Conservation (phyloP, 1,139 yeast genomes). For the Kodamaea anthophila region DNA sequence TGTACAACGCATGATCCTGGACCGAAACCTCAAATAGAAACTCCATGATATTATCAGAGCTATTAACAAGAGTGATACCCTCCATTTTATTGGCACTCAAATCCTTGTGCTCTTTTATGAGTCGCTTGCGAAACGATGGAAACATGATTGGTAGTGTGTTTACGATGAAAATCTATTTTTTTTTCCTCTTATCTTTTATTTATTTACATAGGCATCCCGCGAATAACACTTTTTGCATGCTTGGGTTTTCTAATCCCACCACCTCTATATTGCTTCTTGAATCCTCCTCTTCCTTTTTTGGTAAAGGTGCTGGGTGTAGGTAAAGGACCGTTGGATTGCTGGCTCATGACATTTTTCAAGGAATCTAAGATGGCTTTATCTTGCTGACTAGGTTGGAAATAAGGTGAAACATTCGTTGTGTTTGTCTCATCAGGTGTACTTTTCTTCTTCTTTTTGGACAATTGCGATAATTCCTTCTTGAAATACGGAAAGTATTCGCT, state of each 20-base stretch:
- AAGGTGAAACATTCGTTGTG: conserved; percentile 8
- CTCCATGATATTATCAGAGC: conserved; percentile 17
- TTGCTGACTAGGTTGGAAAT: conserved; percentile 9
- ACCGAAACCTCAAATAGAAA: conserved; percentile 22
- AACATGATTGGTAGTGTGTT: too few relatives aligned
- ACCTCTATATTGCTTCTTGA: neutral
- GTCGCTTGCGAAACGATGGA: conserved; percentile 32
- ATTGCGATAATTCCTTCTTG: conserved; percentile 33
- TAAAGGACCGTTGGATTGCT: conserved; percentile 6
- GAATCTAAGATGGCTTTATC: conserved; percentile 10
- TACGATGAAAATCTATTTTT: neutral
- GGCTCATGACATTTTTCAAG: conserved; percentile 8
- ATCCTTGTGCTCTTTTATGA: conserved; percentile 36
- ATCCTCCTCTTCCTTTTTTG: neutral
- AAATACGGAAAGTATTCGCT: conserved; percentile 41
- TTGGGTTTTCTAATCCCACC: conserved; percentile 4
- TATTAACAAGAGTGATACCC: conserved; percentile 24
- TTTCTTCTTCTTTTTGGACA: conserved; percentile 29
- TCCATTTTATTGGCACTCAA: conserved; percentile 18
- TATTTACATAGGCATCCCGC: conserved; percentile 12
- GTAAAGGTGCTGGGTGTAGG: conserved; percentile 7
- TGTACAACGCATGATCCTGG: conserved; percentile 22
- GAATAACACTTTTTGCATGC: conserved; percentile 4
- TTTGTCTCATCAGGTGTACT: neutral
- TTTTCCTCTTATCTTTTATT: too few relatives aligned